Evolutionary conservation across 768 basidiomycete species (phyloP), one percentile per base, ranked within the genome.

Genomic region (Clitopilus hobsonii): DNA sequence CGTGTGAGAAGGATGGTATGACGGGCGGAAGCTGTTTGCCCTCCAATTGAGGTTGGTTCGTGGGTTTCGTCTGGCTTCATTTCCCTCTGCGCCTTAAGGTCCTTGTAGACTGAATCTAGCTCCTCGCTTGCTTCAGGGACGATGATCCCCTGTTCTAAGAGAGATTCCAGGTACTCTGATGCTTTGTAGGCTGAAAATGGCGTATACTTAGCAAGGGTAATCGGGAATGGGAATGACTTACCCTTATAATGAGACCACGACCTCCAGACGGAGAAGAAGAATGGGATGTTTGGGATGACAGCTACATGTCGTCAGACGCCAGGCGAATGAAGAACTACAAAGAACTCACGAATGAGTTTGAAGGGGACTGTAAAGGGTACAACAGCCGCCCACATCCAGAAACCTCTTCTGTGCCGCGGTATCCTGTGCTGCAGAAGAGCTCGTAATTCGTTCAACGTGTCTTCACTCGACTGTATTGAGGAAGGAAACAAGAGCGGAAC

Each of bases 171-270:
- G 70, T 90, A 85, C 63, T 82, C 73, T 7, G 90, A 86, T 26
- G 87, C 78, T 71, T 79, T 85, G 69, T 82, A 88, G 24, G 87
- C 88, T 89, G 62, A 5, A 30, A 22, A n/a, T n/a, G 22, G 29
- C 30, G 26, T 54, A 20, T 8, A 5, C 11, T 38, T 11, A 24
- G 26, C 54, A 36, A 56, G 36, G 41, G 27, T 24, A 8, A 30
- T 24, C 20, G n/a, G 20, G n/a, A 13, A 23, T 3, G 38, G 6
- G 24, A 16, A n/a, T 18, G 14, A 52, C 27, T 38, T 54, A 89
- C 89, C 89, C 78, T 76, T 81, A 66, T 86, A 92, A 68, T 93
- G 90, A 32, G 85, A 86, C 89, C 89, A 93, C 38, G 88, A 84
- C 41, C 90, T 78, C 90, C 90, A 93, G 10, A 76, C 80, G 61